Base-by-base conservation (phyloP, 2,329 filamentous ascomycete genomes). In the Cytospora mali region DNA sequence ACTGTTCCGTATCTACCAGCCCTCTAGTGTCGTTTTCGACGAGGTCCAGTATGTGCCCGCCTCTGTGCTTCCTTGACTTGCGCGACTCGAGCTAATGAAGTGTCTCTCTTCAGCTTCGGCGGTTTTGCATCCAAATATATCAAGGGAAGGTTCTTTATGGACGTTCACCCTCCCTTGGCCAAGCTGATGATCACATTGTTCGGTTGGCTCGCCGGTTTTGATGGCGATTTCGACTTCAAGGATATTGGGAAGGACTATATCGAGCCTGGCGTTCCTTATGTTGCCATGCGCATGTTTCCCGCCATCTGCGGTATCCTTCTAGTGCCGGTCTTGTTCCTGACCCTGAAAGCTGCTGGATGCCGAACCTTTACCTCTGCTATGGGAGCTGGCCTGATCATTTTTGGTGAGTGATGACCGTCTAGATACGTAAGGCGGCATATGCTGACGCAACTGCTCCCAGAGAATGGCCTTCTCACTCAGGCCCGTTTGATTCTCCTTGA, bases 101-200 rank as follows among this genome's bases (percentile, higher is more conserved):
- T 55, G 31, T 27, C 6, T 31, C 29, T 31, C 42, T 67, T 68
- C 72, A 97, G 93, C 79, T 99, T 99, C 76, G 95, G 95, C 75
- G 95, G 95, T 55, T 99, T 99, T 75, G 95, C 95, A 68, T 92
- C 91, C 71, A 99, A 99, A 78, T 99, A 99, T 77, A 98, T 99
- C 84, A 98, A 99, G 83, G 95, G 95, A 73, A 90, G 85, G 75
- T 99, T 99, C 85, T 99, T 99, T 78, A 99, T 99, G 95, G 95
- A 99, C 75, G 95, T 99, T n/a, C 95, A 99, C 75, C 95, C 95
- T 33, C 95, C 95, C 52, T 84, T 99, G 65, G 95, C 95, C 68
- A 99, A 99, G 82, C 87, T 99, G 74, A 88, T 99, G 69, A 94
- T 99, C 72, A 96, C 95, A 58, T 86, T 99, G 65, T 93, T 93